phyloP scores from a whole-genome alignment of 2,329 filamentous ascomycete genomes.

The Phyllachora maydis region DNA sequence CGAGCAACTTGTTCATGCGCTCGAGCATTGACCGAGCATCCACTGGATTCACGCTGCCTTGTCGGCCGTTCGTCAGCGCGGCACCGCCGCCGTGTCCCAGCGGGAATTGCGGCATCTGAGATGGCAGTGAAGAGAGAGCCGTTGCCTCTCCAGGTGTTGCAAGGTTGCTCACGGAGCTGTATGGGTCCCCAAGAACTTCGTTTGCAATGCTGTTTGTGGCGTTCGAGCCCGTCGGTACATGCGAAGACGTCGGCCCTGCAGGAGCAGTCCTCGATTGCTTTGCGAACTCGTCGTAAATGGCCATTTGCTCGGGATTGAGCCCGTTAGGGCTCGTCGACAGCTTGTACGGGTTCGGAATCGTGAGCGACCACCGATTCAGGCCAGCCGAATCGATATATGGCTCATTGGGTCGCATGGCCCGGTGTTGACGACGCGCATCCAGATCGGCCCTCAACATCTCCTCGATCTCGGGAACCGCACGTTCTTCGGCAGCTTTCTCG shows the following conservation, averaged over 20 bases:
- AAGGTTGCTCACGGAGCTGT: constrained; percentile 30
- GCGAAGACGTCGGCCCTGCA: constrained; percentile 30
- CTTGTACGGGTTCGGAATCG: constrained; percentile 85
- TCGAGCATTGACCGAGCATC: constrained; percentile 32
- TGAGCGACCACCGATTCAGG: constrained; percentile 79
- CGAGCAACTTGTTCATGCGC: constrained; percentile 33
- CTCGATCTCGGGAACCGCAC: constrained; percentile 85
- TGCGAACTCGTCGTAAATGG: constrained; percentile 92
- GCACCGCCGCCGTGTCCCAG: constrained; percentile 33
- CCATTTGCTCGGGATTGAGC: constrained; percentile 78
- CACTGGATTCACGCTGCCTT: constrained; percentile 21
- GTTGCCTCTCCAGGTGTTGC: constrained; percentile 39
- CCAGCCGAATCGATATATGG: constrained; percentile 66
- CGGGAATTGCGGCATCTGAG: constrained; percentile 29
- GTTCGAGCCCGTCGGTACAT: constrained; percentile 37
- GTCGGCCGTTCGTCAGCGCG: constrained; percentile 25
- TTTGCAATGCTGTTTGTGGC: constrained; percentile 40
- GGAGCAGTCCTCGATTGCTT: constrained; percentile 51
- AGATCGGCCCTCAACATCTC: constrained; percentile 73
- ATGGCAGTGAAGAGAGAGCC: constrained; percentile 29
- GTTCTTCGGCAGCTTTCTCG: constrained; percentile 86
- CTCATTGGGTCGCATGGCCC: constrained; percentile 55
- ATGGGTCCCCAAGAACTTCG: constrained; percentile 42
- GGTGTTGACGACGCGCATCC: constrained; percentile 57
- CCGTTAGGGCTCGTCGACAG: constrained; percentile 62